These are phyloP conservation scores for Amanita fuliginea DNA, from an alignment of 768 basidiomycete species.

Conservation along the genomic window DNA sequence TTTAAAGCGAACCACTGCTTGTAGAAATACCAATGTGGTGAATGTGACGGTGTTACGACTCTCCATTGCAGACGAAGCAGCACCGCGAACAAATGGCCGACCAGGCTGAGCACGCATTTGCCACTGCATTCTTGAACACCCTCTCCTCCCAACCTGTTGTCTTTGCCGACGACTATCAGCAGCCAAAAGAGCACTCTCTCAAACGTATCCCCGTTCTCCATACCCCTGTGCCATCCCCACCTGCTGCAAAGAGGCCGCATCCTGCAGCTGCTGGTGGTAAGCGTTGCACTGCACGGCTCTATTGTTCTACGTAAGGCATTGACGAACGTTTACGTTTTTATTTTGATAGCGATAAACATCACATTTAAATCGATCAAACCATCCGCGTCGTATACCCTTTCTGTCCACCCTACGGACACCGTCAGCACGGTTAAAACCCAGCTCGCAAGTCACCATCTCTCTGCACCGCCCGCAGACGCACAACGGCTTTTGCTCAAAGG, in stretches of 20 bases:
- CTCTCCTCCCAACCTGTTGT: slow-evolving; percentile 56
- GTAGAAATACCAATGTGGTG: background rate
- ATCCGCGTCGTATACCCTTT: slow-evolving; percentile 58
- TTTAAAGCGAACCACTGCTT: too few species aligned
- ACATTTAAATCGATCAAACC: slow-evolving; percentile 93
- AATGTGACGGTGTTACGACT: slow-evolving; percentile 4
- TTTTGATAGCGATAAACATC: slow-evolving; percentile 35
- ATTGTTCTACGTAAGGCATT: background rate
- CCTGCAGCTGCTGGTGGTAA: background rate
- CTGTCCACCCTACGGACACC: slow-evolving; percentile 73
- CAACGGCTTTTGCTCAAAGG: slow-evolving; percentile 90
- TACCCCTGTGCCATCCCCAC: slow-evolving; percentile 6
- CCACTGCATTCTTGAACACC: slow-evolving; percentile 52
- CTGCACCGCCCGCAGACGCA: slow-evolving; percentile 66
- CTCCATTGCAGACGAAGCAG: background rate
- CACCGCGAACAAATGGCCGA: slow-evolving; percentile 23
- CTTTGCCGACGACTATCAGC: slow-evolving; percentile 69
- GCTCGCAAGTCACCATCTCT: slow-evolving; percentile 47
- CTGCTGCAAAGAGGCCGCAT: slow-evolving; percentile 4
- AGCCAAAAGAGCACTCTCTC: slow-evolving; percentile 52
- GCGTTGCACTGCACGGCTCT: background rate
- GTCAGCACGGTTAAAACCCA: slow-evolving; percentile 70
- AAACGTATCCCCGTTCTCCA: slow-evolving; percentile 55
- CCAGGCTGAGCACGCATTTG: slow-evolving; percentile 57
- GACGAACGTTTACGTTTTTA: background rate